These are phyloP conservation scores for Hansenula lynferdii DNA, from an alignment of 1,139 yeast genomes.

Conservation along the genomic window DNA sequence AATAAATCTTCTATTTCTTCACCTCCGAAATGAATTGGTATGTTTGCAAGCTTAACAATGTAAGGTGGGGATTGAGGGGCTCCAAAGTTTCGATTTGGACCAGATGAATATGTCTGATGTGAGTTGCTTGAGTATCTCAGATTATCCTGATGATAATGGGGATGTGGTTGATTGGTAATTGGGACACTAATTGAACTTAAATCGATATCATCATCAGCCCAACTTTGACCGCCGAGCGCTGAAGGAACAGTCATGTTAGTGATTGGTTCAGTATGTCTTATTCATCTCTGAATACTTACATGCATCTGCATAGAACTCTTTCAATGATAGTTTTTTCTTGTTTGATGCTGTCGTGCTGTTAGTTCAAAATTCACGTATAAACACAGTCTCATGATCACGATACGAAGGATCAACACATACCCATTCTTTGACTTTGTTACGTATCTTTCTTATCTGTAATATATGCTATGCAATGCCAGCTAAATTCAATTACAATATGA, in stretches of 20 bases:
- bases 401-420: too few species aligned
- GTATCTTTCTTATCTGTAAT: not conserved
- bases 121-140: slow-evolving; percentile 19
- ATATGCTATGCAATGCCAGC: too few species aligned
- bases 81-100: slow-evolving; percentile 5
- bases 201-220: slow-evolving; percentile 61
- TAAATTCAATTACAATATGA: too few species aligned
- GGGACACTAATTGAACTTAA: slow-evolving; percentile 50
- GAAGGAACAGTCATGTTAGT: not conserved
- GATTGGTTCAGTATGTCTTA: not conserved
- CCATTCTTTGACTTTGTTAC: too few species aligned
- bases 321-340: slow-evolving; percentile 45
- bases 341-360: slow-evolving; percentile 6
- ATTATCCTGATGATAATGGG: slow-evolving; percentile 15
- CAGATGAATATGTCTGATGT: slow-evolving; percentile 6
- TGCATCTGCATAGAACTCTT: slow-evolving; percentile 48
- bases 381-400: too few species aligned
- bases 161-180: slow-evolving; percentile 16
- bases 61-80: slow-evolving; percentile 41
- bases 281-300: slow-evolving; percentile 32
- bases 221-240: slow-evolving; percentile 32
- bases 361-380: too few species aligned
- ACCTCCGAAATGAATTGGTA: slow-evolving; percentile 36
- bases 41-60: slow-evolving; percentile 47
- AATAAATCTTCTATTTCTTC: slow-evolving; percentile 30